A percentile compares a stretch with the other conserved stretches of the same genome.
Evolutionary conservation across 2,329 filamentous ascomycete species (phyloP).

Genomic region (Colletotrichum brevisporum): DNA sequence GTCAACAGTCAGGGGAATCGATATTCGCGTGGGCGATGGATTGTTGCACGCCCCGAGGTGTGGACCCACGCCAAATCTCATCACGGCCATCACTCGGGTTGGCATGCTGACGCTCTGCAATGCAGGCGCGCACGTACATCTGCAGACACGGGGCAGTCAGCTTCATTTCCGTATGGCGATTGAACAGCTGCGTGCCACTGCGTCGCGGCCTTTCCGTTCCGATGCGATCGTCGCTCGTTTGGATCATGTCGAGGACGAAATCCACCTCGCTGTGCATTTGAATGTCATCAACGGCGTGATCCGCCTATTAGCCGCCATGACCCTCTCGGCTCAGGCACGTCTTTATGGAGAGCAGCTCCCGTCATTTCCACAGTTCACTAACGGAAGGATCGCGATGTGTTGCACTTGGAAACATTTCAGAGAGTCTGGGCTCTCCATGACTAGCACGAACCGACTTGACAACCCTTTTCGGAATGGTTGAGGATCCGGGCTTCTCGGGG

Average conservation of each 20-base stretch:
- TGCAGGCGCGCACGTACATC: constrained; percentile 5
- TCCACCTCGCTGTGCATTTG: not conserved
- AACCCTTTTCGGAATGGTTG: constrained; percentile 10
- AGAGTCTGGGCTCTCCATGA: not conserved
- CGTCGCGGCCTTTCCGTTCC: constrained; percentile 1
- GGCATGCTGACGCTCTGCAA: constrained; percentile 10
- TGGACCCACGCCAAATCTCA: not conserved
- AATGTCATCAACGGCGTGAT: not conserved
- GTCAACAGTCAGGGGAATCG: constrained; percentile 7
- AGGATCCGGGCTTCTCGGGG: constrained; percentile 20
- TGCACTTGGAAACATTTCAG: not conserved
- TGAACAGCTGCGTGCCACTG: not conserved
- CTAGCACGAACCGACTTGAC: not conserved
- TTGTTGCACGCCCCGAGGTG: not conserved
- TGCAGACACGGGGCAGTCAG: constrained; percentile 6
- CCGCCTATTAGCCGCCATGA: constrained; percentile 1
- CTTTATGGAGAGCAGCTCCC: not conserved
- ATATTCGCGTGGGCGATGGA: not conserved
- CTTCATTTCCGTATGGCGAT: constrained; percentile 12
- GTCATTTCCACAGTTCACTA: constrained; percentile 8
- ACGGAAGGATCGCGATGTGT: not conserved
- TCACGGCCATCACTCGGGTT: constrained; percentile 2
- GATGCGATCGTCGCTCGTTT: constrained; percentile 1
- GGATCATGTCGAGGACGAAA: not conserved
- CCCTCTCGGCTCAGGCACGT: not conserved